A percentile compares a stretch with the other conserved stretches of the same genome.
Conservation (phyloP, 129 eudicot genomes). For the Mikania micrantha region DNA sequence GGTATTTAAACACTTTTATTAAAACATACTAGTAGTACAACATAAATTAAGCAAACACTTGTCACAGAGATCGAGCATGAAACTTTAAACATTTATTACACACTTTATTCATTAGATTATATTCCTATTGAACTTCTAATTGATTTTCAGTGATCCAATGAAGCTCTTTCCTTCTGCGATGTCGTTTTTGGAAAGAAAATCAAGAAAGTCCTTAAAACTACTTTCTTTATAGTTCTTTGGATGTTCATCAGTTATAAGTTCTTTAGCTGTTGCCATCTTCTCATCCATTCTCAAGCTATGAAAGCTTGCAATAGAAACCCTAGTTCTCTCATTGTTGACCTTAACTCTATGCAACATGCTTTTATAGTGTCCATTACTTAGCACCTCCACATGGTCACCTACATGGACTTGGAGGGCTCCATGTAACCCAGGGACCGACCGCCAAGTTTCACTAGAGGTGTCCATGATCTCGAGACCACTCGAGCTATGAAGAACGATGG, state of each 20-base stretch:
- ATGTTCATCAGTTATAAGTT: slow-evolving; percentile 36
- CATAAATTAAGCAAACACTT: background rate
- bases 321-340: slow-evolving; percentile 28
- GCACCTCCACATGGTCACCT: slow-evolving; percentile 69
- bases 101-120: background rate
- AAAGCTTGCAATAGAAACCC: slow-evolving; percentile 62
- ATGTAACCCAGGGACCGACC: slow-evolving; percentile 24
- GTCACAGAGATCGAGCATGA: too few relatives aligned
- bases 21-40: background rate
- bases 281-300: slow-evolving; percentile 59
- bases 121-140: background rate
- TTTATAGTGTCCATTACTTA: slow-evolving; percentile 57
- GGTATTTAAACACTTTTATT: too few relatives aligned
- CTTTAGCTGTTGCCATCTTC: slow-evolving; percentile 45
- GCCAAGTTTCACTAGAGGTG: slow-evolving; percentile 29
- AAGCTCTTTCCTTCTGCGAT: slow-evolving; percentile 37
- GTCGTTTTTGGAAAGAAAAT: slow-evolving; percentile 42
- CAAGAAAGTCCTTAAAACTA: slow-evolving; percentile 51
- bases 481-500: slow-evolving; percentile 49
- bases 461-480: slow-evolving; percentile 48
- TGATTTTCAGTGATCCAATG: slow-evolving; percentile 32
- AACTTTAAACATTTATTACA: background rate
- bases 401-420: slow-evolving; percentile 52
- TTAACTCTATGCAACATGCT: slow-evolving; percentile 51
- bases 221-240: slow-evolving; percentile 45